Base-by-base conservation (phyloP, 164 flowering plant species). In the Tinospora cordifolia region DNA sequence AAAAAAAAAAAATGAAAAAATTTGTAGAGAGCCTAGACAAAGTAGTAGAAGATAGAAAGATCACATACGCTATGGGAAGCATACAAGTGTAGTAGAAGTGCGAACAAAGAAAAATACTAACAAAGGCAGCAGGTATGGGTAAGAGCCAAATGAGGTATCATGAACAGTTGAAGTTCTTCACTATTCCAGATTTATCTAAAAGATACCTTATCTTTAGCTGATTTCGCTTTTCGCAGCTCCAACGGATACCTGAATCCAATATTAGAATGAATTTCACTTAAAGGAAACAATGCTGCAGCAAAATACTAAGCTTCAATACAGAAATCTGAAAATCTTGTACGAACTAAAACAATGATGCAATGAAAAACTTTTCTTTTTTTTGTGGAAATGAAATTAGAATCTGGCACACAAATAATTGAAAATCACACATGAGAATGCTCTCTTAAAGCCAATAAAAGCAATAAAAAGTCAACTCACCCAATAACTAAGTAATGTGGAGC, bases 201-300 rank as follows among this genome's bases (percentile, higher is more conserved):
- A 51, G 40, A 8, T 87, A 94, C 98, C 93, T 89, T 94, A 62
- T 82, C 84, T 81, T 90, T 92, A 58, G 87, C 83, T 69, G 96
- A 82, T 77, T 94, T 94, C 72, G 77, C 97, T 83, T 90, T 94
- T 66, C 99, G 85, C 30, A 94, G 84, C 88, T 94, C 99, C 80
- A 94, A 70, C 0, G 99, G 99, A 57, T 94, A 94, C 99, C 99
- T 94, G 64, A 69, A 74, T 14, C 25, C 19, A 68, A 69, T 17
- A 24, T 63, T 17, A 62, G 39, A 30, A 30, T 30, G 36, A 30
- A 30, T 30, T 30, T 2, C 36, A 30, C 36, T 58, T 6, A 58
- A 19, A 58, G 62, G 24, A 58, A 58, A 15, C n/a, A 58, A 58
- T 15, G n/a, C n/a, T n/a, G 24, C 62, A 67, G 68, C 51, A 24